Base-by-base conservation (phyloP, 441 rosid genomes). In the Jatropha podagrica region DNA sequence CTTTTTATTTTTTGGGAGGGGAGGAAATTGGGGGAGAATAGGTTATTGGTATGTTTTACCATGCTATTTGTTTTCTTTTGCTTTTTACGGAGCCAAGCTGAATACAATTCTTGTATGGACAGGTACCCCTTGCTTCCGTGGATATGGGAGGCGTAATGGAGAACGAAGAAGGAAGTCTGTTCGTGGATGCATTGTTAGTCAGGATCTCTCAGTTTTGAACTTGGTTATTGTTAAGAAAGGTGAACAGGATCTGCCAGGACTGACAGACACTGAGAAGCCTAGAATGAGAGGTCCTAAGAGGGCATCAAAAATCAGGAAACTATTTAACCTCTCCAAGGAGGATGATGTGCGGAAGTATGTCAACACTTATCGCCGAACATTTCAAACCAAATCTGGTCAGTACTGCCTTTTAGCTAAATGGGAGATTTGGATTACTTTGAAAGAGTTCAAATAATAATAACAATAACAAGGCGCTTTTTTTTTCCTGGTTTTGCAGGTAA, bases 241-340 rank as follows among this genome's bases (percentile, higher is more conserved):
- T 70, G 87, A 86, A 65, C 77, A 72, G 76, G 86, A 84, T 64
- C 81, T 86, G 44, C 87, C 86, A 55, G 86, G 89, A 26, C 69
- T 86, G 58, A 86, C 86, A 5, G 85, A 86, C 68, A 68, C 54
- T 20, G 85, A 84, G 81, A 84, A 84, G 77, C 89, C 87, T 38
- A 82, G 89, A 76, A 86, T 82, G 89, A 77, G 87, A 41, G 90
- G 90, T 72, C 90, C 90, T 73, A 87, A 87, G 76, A 83, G 87
- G 72, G 90, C 86, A 38, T 85, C 88, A 4, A 85, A 87, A 84
- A 87, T 85, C 38, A 77, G 87, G 37, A 85, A 87, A 69, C 83
- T 85, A 59, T 87, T 87, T 79, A 82, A 87, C 80, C 88, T 85
- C 27, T 77, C 88, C 4, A 85, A 87, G 83, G 88, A 87, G 69